Evolutionary conservation across 108 stramenopile species (phyloP).

Genomic region (Poteriospumella lacustris): DNA sequence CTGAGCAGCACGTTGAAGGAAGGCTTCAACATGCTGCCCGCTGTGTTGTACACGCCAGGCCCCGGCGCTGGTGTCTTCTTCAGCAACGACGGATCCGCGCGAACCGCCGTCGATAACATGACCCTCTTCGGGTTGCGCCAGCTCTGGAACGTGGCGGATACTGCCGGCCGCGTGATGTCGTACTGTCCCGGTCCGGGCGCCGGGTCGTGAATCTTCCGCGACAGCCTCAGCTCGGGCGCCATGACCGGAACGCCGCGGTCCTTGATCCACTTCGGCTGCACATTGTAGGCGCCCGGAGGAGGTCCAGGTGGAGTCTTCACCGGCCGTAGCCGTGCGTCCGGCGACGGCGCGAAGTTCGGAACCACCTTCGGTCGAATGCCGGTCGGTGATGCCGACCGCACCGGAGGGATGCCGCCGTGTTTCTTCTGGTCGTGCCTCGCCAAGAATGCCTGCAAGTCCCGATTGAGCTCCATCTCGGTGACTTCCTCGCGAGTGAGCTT

Average conservation of each 20-base stretch:
- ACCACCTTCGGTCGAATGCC: too few relatives aligned
- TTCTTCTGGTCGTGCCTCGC: background rate
- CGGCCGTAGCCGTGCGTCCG: background rate
- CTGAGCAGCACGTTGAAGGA: constrained; percentile 2
- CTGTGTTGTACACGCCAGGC: background rate
- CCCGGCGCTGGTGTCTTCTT: background rate
- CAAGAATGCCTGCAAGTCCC: background rate
- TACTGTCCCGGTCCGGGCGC: background rate
- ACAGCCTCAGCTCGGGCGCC: background rate
- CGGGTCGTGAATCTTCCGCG: background rate
- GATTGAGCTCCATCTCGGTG: background rate
- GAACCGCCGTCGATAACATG: background rate
- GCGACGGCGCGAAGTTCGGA: background rate
- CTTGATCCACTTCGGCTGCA: background rate
- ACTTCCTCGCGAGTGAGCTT: background rate
- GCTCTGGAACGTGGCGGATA: background rate
- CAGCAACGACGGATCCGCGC: too few relatives aligned
- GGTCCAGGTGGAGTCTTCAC: background rate
- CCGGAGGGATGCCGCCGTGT: too few relatives aligned
- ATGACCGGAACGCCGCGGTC: background rate
- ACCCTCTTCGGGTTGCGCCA: background rate
- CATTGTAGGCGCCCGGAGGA: background rate
- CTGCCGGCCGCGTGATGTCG: background rate
- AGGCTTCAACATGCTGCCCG: background rate
- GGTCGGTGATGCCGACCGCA: too few relatives aligned